These are phyloP conservation scores for Yamadazyma sp. DNA, from an alignment of 805 yeast genomes.

Conservation along the genomic window DNA sequence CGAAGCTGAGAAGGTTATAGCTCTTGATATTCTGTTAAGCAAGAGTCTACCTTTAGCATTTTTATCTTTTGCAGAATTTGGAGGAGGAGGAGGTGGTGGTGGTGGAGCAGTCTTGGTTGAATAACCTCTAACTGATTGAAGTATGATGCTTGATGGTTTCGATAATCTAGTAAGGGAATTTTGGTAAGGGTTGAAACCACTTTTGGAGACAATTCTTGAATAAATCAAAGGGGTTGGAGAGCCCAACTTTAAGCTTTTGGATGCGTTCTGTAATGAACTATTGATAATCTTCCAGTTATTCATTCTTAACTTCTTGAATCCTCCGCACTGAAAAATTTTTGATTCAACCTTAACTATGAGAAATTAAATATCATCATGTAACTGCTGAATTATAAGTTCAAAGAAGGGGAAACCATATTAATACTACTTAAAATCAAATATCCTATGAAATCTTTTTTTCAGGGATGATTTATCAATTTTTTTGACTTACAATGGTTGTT, in stretches of 20 bases:
- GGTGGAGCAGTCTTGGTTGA: conserved; percentile 18
- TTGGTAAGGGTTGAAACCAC: too few species aligned
- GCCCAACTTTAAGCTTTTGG: not conserved
- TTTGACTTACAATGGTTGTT: too few species aligned
- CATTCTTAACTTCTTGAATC: conserved; percentile 4
- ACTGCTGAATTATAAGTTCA: too few species aligned
- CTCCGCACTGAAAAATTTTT: conserved; percentile 14
- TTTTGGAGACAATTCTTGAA: not conserved
- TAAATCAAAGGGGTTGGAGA: not conserved
- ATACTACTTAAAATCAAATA: too few species aligned
- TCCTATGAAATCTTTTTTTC: too few species aligned
- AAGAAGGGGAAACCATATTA: too few species aligned
- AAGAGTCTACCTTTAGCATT: conserved; percentile 40
- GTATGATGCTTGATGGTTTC: conserved; percentile 1
- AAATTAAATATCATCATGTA: not conserved
- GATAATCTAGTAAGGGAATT: not conserved
- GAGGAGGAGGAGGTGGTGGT: conserved; percentile 37
- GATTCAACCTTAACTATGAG: not conserved
- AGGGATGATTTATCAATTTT: too few species aligned
- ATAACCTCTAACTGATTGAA: conserved; percentile 7
- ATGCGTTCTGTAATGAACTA: conserved; percentile 1
- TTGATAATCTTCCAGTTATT: conserved; percentile 1
- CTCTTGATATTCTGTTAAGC: conserved; percentile 49
- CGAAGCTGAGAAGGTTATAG: conserved; percentile 60
- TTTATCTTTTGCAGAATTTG: conserved; percentile 32